Evolutionary conservation across 2,329 filamentous ascomycete species (phyloP).

Genomic region (Beauveria varroae): DNA sequence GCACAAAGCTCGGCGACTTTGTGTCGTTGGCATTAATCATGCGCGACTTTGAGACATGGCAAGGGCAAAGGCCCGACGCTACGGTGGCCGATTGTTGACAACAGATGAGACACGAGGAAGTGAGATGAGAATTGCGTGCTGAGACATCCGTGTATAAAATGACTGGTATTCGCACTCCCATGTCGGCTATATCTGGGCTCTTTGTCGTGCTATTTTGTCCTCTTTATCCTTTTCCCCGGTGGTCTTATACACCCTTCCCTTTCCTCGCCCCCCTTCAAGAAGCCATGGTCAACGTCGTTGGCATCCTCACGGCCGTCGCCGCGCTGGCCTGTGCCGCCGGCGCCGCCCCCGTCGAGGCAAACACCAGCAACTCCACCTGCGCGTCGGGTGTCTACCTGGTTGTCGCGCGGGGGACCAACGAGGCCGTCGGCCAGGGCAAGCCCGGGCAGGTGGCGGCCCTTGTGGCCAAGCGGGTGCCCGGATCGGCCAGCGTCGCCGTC

Average conservation of each 20-base stretch:
- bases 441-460: slow-evolving; percentile 2
- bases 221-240: neutral
- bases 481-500: slow-evolving; percentile 12
- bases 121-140: too few species aligned
- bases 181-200: too few species aligned
- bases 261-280: too few species aligned
- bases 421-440: slow-evolving; percentile 9
- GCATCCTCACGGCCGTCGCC: neutral
- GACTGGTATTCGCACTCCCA: neutral
- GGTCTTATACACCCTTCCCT: neutral
- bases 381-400: slow-evolving; percentile 13
- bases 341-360: slow-evolving; percentile 1
- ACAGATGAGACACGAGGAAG: too few species aligned
- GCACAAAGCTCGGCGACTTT: too few species aligned
- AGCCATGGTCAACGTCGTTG: neutral
- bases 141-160: too few species aligned
- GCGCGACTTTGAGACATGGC: too few species aligned
- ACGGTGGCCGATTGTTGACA: too few species aligned
- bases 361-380: neutral
- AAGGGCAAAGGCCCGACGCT: too few species aligned
- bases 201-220: too few species aligned
- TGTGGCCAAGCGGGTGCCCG: slow-evolving; percentile 8
- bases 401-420: slow-evolving; percentile 11
- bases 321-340: neutral
- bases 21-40: too few species aligned